phyloP scores from a whole-genome alignment of 1,284 basidiomycete species.

The Coniferiporia weirii region DNA sequence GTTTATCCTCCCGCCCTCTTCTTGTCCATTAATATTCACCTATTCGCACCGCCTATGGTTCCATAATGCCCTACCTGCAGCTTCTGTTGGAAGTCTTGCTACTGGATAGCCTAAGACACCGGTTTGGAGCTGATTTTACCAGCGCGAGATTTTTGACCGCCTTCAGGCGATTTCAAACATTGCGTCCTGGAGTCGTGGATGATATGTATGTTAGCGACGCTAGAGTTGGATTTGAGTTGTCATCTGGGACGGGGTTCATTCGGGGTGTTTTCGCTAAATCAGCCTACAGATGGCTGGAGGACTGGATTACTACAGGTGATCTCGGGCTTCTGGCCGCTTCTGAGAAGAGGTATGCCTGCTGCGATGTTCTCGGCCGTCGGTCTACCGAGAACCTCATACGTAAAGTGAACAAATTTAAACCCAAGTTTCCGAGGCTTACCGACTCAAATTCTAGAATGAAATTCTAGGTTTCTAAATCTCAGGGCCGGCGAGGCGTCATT shows the following conservation, averaged over 20 bases:
- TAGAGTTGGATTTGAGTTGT: not conserved
- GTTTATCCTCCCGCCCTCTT: not conserved
- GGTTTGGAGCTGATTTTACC: no score
- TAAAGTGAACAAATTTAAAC: no score
- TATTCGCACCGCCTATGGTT: not conserved
- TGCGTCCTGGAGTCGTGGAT: no score
- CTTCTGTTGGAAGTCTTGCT: no score
- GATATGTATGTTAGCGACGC: no score
- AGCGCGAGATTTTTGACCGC: no score
- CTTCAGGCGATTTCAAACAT: no score
- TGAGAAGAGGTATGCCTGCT: not conserved
- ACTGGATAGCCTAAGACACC: no score
- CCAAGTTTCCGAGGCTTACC: no score
- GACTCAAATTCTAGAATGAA: no score
- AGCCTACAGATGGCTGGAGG: not conserved
- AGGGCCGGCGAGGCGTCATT: not conserved
- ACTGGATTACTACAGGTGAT: not conserved
- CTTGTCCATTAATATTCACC: not conserved
- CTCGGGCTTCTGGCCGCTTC: not conserved
- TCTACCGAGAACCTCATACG: not conserved
- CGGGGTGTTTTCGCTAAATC: not conserved
- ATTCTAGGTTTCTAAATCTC: no score
- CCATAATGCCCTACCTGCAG: no score
- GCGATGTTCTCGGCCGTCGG: not conserved
- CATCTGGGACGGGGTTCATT: not conserved